Evolutionary conservation across 495 filamentous ascomycete species (phyloP), one percentile per base, ranked within the genome.

Genomic region (Jackrogersella minutella): DNA sequence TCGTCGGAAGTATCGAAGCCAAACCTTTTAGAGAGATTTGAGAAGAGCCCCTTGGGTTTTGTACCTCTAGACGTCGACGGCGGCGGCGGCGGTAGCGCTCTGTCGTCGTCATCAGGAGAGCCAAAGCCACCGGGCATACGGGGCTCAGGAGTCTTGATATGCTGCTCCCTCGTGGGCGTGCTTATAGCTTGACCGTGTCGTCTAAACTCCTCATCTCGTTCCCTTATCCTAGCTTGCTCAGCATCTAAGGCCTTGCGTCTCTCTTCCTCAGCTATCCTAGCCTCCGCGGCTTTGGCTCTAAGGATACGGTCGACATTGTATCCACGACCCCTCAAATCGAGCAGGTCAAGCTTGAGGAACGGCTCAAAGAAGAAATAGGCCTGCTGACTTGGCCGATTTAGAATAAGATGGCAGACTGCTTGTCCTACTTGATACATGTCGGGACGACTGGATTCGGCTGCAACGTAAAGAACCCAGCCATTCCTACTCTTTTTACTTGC

Each of bases 301-400:
- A 99, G 81, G 69, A 98, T 97, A 13, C 95, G 87, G 56, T 95
- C 91, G 37, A 98, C 95, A 66, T 99, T 98, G 78, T 95, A 97
- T 3, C 95, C 95, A 58, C 93, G 90, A 19, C 83, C 84, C 68
- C 88, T 87, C 8, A 99, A 79, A 62, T 92, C 86, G 34, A 88
- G 80, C 9, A 99, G 79, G 62, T 91, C 90, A 53, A 84, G 76
- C 68, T 89, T 91, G 30, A 99, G 78, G 54, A 99, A 86, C 65
- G 90, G 92, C 73, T 97, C 93, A 31, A 99, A 83, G 14, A 93
- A 90, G 60, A 97, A 81, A 68, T 87, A 91, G 3, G 92, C 91
- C 64, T 95, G 89, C 64, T 93, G 90, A 70, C 89, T 91, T 3
- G 93, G 92, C n/a, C 92, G 86, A 47, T 86, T 83, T 37, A 99